These are phyloP conservation scores for Sphaerulina populicola DNA, from an alignment of 2,329 filamentous ascomycete species.

Conservation along the genomic window DNA sequence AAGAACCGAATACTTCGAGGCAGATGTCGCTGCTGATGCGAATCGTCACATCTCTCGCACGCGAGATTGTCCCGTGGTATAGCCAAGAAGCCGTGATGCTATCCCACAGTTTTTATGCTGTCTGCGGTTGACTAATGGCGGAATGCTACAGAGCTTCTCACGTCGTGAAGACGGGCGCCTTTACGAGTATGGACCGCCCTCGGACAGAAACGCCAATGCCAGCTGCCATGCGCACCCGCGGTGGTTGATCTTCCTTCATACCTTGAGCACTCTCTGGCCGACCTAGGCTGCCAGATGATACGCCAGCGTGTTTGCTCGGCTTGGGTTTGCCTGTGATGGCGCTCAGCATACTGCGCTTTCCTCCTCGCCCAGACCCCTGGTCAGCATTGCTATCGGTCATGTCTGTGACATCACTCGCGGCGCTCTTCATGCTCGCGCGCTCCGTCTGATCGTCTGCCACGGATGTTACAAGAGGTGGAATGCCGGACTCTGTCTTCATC, in stretches of 20 bases:
- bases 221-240: constrained; percentile 42
- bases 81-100: background rate
- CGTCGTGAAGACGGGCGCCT: constrained; percentile 41
- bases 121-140: background rate
- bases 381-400: constrained; percentile 21
- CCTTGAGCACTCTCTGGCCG: constrained; percentile 37
- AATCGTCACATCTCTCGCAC: background rate
- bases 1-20: background rate
- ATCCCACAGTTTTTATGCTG: background rate
- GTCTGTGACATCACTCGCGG: constrained; percentile 31
- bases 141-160: constrained; percentile 6
- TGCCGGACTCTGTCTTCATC: constrained; percentile 72
- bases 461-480: constrained; percentile 40
- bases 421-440: constrained; percentile 33
- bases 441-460: constrained; percentile 39
- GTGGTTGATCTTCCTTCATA: constrained; percentile 36
- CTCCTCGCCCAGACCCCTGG: constrained; percentile 15
- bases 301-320: constrained; percentile 32
- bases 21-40: background rate
- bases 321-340: constrained; percentile 36
- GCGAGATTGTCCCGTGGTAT: background rate
- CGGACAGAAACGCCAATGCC: constrained; percentile 43
- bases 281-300: constrained; percentile 34
- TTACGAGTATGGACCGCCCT: constrained; percentile 43
- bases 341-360: constrained; percentile 39